Base-by-base conservation (phyloP, 768 basidiomycete species). In the Tricholoma saponaceum region DNA sequence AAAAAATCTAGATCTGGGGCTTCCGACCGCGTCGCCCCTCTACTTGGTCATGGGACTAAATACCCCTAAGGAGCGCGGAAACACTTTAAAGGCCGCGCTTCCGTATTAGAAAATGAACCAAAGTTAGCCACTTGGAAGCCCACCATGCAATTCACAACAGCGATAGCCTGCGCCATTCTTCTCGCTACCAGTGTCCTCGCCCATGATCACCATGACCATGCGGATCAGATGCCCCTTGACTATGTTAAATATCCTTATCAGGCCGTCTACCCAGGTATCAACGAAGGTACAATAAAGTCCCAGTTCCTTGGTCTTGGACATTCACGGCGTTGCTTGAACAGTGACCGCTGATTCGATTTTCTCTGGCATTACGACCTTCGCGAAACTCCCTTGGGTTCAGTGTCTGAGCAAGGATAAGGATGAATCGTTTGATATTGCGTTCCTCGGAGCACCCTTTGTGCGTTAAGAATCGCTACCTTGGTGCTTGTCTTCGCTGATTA, bases 311-410 rank as follows among this genome's bases (percentile, higher is more conserved):
- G 22, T 14, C 22, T 46, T 47, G 13, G 25, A 25, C 26, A 16
- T 26, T 47, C 46, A 47, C 25, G 25, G 46, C 9, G 23, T 9
- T 16, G 10, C 10, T 9, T n/a, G n/a, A 30, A 10, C 51, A 88
- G 87, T 88, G 28, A 89, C 87, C 41, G 86, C 86, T 3, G 86
- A 94, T 66, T 83, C 90, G 16, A 74, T 88, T 33, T 95, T 93
- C 71, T 85, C 88, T 47, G 92, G 92, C 8, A 87, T 92, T 32
- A 83, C 85, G 1, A 91, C 90, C 2, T 95, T 94, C 67, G 92
- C 93, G 16, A 92, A 82, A 69, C 79, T 95, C n/a, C 90, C 90
- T 25, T 92, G 89, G 83, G 79, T 85, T 0, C 82, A 86, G 61
- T 94, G 92, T 68, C 82, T 94, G 52, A 84, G 83, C 43, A 80